Percentiles rank a stretch among this genome's conserved stretches.
These are phyloP conservation scores for Clarireedia homoeocarpa DNA, from an alignment of 2,329 filamentous ascomycete genomes.

Conservation along the genomic window DNA sequence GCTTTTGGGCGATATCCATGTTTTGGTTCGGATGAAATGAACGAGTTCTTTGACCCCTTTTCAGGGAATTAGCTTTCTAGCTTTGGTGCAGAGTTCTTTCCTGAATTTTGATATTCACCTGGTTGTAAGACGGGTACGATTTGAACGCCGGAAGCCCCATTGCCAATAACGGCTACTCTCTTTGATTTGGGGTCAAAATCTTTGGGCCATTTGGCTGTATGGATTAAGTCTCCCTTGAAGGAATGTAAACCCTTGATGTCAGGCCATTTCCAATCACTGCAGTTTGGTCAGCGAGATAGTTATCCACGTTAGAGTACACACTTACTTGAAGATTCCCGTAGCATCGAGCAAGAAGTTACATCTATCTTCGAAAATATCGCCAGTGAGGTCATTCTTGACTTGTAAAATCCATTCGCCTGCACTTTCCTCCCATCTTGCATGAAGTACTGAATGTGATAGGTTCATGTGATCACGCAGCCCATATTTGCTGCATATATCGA, in stretches of 20 bases:
- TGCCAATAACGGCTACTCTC: slow-evolving; percentile 41
- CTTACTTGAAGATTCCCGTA: slow-evolving; percentile 46
- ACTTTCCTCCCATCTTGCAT: slow-evolving; percentile 15
- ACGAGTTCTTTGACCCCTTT: slow-evolving; percentile 34
- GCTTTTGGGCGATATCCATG: slow-evolving; percentile 35
- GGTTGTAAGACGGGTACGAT: slow-evolving; percentile 39
- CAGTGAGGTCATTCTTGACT: slow-evolving; percentile 24
- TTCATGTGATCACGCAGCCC: slow-evolving; percentile 36
- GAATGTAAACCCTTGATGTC: slow-evolving; percentile 45
- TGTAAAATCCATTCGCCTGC: slow-evolving; percentile 8
- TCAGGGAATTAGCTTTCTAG: background rate
- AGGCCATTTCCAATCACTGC: slow-evolving; percentile 50
- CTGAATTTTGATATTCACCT: slow-evolving; percentile 3
- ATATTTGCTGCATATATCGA: slow-evolving; percentile 40
- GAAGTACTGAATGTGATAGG: slow-evolving; percentile 35
- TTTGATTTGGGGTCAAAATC: slow-evolving; percentile 39
- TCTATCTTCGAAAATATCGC: slow-evolving; percentile 35
- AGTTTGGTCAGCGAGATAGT: too few relatives aligned
- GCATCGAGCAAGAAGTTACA: slow-evolving; percentile 43
- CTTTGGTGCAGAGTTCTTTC: background rate
- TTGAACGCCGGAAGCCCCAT: slow-evolving; percentile 44
- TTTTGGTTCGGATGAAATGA: slow-evolving; percentile 37
- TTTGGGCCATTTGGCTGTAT: slow-evolving; percentile 53
- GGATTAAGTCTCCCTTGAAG: slow-evolving; percentile 43
- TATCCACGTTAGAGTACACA: background rate